phyloP scores from a whole-genome alignment of 2,329 filamentous ascomycete genomes.

The Curvularia sp. region DNA sequence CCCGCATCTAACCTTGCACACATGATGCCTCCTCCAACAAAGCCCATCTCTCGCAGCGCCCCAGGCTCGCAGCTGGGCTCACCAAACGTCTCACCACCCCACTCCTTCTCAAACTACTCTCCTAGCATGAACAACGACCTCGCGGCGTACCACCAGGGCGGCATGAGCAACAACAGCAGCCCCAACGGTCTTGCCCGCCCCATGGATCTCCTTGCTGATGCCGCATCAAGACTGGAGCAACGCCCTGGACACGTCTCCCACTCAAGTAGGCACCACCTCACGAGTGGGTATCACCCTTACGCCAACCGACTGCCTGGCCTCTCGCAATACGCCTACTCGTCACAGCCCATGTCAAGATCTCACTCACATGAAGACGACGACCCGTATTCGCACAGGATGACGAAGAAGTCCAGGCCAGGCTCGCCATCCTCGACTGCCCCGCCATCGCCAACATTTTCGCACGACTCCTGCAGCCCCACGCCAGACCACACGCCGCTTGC shows the following conservation, averaged over 20 bases:
- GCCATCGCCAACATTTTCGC: conserved; percentile 94
- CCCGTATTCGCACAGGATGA: conserved; percentile 75
- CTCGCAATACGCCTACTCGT: conserved; percentile 63
- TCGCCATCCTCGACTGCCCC: conserved; percentile 95
- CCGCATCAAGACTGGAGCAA: conserved; percentile 71
- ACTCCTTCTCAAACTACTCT: conserved; percentile 74
- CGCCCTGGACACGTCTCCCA: conserved; percentile 58
- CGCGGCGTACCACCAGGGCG: conserved; percentile 59
- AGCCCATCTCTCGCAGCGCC: conserved; percentile 85
- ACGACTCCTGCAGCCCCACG: conserved; percentile 93
- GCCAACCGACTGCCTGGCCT: conserved; percentile 66
- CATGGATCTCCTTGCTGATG: conserved; percentile 73
- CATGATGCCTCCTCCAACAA: conserved; percentile 78
- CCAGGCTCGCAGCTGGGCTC: conserved; percentile 85
- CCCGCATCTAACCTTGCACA: conserved; percentile 56
- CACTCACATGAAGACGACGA: conserved; percentile 86
- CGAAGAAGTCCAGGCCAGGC: conserved; percentile 90
- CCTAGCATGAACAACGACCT: conserved; percentile 65
- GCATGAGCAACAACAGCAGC: conserved; percentile 48
- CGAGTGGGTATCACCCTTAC: conserved; percentile 57
- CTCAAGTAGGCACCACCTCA: conserved; percentile 49
- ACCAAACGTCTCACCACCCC: conserved; percentile 95
- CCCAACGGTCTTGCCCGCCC: conserved; percentile 61
- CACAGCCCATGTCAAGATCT: conserved; percentile 88
- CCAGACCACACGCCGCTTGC: conserved; percentile 98